Evolutionary conservation across 441 rosid species (phyloP).

Genomic region (Flueggea neowawraea): DNA sequence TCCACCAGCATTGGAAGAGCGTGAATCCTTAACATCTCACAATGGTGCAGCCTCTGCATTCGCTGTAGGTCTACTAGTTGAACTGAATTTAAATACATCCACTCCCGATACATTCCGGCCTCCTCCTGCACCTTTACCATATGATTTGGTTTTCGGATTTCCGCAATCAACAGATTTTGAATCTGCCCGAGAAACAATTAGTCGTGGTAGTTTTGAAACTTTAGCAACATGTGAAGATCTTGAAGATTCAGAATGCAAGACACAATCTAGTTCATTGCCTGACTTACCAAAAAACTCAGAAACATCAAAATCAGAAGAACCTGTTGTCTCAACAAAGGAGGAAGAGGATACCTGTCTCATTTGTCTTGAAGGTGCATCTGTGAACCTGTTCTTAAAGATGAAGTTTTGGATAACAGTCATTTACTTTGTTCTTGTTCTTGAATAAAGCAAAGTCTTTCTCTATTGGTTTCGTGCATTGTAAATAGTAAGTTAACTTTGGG

Average conservation of each 20-base stretch:
- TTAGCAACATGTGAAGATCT: conserved; percentile 40
- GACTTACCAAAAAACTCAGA: conserved; percentile 35
- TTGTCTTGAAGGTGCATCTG: conserved; percentile 79
- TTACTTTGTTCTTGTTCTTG: not conserved
- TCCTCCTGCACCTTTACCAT: conserved; percentile 81
- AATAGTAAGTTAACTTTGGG: conserved; percentile 12
- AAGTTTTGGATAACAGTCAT: not conserved
- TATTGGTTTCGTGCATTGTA: conserved; percentile 2
- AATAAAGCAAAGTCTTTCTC: not conserved
- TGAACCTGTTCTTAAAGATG: conserved; percentile 2
- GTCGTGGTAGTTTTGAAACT: conserved; percentile 45
- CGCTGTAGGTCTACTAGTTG: conserved; percentile 61
- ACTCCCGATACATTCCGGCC: conserved; percentile 78
- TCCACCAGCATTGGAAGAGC: conserved; percentile 68
- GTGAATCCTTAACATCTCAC: conserved; percentile 52
- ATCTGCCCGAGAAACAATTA: conserved; percentile 35
- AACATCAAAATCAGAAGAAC: conserved; percentile 41
- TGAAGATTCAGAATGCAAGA: conserved; percentile 45
- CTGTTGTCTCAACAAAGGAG: conserved; percentile 33
- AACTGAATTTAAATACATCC: conserved; percentile 55
- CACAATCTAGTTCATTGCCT: conserved; percentile 35
- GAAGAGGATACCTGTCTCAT: conserved; percentile 92
- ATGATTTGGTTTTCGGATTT: conserved; percentile 46
- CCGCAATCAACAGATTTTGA: conserved; percentile 43
- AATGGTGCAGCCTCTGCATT: conserved; percentile 50